Conservation (phyloP, 139 green algal genomes). For the Closterium sp. region DNA sequence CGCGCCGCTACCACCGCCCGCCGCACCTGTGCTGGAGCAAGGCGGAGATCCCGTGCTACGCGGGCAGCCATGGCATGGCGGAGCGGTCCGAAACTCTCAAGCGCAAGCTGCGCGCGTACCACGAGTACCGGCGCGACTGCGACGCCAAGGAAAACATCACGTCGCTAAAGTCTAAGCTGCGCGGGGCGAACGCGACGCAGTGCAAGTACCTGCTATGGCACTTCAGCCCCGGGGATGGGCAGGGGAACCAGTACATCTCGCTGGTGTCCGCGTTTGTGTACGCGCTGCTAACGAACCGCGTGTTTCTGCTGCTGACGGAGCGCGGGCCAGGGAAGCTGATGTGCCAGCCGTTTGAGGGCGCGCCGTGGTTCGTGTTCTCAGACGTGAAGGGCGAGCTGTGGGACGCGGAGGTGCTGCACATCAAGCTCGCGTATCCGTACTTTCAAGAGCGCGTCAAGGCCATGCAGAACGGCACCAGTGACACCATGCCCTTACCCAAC, state of each 20-base stretch:
- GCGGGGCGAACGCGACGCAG: neutral
- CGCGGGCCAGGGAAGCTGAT: neutral
- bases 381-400: neutral
- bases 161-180: neutral
- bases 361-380: neutral
- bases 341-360: neutral
- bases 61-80: neutral
- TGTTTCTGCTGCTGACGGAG: neutral
- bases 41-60: neutral
- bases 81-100: neutral
- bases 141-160: neutral
- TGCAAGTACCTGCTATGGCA: constrained; percentile 10
- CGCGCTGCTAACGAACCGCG: neutral
- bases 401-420: neutral
- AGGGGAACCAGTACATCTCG: neutral
- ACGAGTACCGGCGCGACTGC: neutral
- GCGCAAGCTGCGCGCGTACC: neutral
- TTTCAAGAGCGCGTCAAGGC: neutral
- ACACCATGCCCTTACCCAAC: neutral
- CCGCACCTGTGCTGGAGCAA: neutral
- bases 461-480: neutral
- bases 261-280: constrained; percentile 7
- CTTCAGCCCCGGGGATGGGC: neutral
- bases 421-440: neutral
- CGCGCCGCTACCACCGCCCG: neutral